Percentiles rank a stretch among this genome's conserved stretches.
phyloP scores from a whole-genome alignment of 768 basidiomycete genomes.

The Calocera cornea region DNA sequence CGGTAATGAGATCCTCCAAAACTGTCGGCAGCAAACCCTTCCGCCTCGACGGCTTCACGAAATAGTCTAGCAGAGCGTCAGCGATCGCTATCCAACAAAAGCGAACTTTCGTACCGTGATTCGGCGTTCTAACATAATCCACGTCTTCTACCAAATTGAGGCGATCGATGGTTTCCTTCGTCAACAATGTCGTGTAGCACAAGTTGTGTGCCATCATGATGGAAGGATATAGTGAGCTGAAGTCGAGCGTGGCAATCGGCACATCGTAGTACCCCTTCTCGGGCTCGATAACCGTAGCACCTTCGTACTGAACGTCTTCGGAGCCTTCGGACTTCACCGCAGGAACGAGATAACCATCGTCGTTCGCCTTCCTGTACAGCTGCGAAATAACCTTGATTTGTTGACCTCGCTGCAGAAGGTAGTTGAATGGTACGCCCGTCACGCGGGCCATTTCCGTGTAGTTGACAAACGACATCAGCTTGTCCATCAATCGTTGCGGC shows the following conservation, averaged over 20 bases:
- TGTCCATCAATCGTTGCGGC: constrained; percentile 89
- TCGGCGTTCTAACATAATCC: constrained; percentile 91
- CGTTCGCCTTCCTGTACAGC: constrained; percentile 82
- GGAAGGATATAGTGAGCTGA: constrained; percentile 94
- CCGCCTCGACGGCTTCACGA: constrained; percentile 54
- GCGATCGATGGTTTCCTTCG: constrained; percentile 62
- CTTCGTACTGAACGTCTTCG: constrained; percentile 90
- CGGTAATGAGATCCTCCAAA: constrained; percentile 82
- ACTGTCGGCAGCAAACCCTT: constrained; percentile 88
- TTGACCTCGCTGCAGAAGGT: constrained; percentile 81
- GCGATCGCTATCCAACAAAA: not conserved
- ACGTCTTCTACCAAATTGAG: constrained; percentile 65
- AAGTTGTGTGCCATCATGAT: constrained; percentile 99
- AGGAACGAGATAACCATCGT: constrained; percentile 82
- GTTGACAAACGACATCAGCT: constrained; percentile 98
- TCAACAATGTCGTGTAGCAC: constrained; percentile 92
- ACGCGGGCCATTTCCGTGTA: constrained; percentile 99
- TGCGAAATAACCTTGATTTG: constrained; percentile 98
- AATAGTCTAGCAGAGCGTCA: constrained; percentile 50
- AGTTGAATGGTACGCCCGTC: constrained; percentile 99
- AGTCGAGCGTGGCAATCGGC: constrained; percentile 96
- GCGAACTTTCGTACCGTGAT: constrained; percentile 51
- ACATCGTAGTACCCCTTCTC: constrained; percentile 90
- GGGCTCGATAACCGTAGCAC: constrained; percentile 97
- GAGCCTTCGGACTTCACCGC: constrained; percentile 71